Percentiles rank a stretch among this genome's conserved stretches.
Conservation (phyloP, 2,329 filamentous ascomycete genomes). For the Cordyceps fumosorosea region DNA sequence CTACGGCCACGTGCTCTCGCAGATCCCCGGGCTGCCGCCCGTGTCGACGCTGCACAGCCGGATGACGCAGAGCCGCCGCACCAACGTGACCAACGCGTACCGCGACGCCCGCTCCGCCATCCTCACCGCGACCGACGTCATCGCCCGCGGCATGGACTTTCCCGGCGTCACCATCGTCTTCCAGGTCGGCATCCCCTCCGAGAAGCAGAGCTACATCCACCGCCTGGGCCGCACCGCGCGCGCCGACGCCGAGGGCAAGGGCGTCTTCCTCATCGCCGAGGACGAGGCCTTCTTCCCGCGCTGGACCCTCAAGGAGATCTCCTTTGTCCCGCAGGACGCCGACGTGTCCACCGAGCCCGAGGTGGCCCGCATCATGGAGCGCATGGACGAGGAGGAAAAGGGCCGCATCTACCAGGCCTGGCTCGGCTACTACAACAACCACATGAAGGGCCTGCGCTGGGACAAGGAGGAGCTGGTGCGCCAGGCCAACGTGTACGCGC, state of each 20-base stretch:
- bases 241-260: constrained; percentile 56
- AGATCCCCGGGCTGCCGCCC: constrained; percentile 33
- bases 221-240: constrained; percentile 61
- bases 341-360: constrained; percentile 37
- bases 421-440: constrained; percentile 50
- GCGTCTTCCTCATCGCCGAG: constrained; percentile 51
- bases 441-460: constrained; percentile 39
- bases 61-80: constrained; percentile 44
- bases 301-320: constrained; percentile 47
- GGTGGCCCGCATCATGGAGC: constrained; percentile 31
- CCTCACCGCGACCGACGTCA: constrained; percentile 63
- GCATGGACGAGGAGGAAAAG: constrained; percentile 39
- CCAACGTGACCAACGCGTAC: constrained; percentile 54
- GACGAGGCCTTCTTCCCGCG: constrained; percentile 45
- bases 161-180: constrained; percentile 62
- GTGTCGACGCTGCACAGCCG: constrained; percentile 44
- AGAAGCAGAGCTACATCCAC: constrained; percentile 60
- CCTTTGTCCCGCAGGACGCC: constrained; percentile 39
- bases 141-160: constrained; percentile 68
- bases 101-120: constrained; percentile 47
- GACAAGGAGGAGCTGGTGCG: constrained; percentile 39
- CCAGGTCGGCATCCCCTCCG: constrained; percentile 53
- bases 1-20: constrained; percentile 39
- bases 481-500: constrained; percentile 45
- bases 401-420: constrained; percentile 49